Evolutionary conservation across 495 filamentous ascomycete species (phyloP).

Genomic region (Hypoxylon cercidicola): DNA sequence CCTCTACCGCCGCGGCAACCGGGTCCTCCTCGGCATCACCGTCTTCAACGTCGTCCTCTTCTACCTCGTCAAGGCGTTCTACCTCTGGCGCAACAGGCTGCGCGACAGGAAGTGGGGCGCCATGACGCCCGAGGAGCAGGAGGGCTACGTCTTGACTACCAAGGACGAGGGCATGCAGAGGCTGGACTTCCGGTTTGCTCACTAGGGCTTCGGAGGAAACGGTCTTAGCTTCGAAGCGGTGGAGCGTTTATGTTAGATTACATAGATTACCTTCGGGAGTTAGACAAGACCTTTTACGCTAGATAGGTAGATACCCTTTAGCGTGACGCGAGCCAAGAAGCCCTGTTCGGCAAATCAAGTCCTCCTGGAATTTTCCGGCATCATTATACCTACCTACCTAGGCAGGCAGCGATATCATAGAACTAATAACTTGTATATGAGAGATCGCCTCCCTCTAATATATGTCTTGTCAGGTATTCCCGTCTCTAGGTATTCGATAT

Average conservation of each 20-base stretch:
- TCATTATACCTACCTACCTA: too few relatives aligned
- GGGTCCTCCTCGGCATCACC: conserved; percentile 55
- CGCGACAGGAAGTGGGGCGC: conserved; percentile 51
- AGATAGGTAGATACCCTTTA: too few relatives aligned
- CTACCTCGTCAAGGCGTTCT: conserved; percentile 52
- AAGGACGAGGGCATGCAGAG: conserved; percentile 40
- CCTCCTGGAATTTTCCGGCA: too few relatives aligned
- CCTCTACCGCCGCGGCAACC: conserved; percentile 63
- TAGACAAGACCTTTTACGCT: background rate
- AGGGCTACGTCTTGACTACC: conserved; percentile 41
- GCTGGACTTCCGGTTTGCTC: conserved; percentile 34
- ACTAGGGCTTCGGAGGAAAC: conserved; percentile 5
- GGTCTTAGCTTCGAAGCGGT: background rate
- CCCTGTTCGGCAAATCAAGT: too few relatives aligned
- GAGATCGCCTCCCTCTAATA: too few relatives aligned
- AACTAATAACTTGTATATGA: too few relatives aligned
- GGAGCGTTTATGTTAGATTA: background rate
- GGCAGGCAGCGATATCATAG: too few relatives aligned
- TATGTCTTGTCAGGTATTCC: too few relatives aligned
- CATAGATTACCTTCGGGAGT: background rate
- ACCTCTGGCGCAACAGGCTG: conserved; percentile 51
- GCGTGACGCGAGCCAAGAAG: too few relatives aligned
- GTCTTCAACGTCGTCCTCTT: conserved; percentile 53
- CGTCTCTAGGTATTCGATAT: too few relatives aligned
- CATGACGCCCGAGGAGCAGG: conserved; percentile 50